A percentile compares a stretch with the other conserved stretches of the same genome.
Conservation (phyloP, 352 stramenopile genomes). For the Globisporangium nodosum region DNA sequence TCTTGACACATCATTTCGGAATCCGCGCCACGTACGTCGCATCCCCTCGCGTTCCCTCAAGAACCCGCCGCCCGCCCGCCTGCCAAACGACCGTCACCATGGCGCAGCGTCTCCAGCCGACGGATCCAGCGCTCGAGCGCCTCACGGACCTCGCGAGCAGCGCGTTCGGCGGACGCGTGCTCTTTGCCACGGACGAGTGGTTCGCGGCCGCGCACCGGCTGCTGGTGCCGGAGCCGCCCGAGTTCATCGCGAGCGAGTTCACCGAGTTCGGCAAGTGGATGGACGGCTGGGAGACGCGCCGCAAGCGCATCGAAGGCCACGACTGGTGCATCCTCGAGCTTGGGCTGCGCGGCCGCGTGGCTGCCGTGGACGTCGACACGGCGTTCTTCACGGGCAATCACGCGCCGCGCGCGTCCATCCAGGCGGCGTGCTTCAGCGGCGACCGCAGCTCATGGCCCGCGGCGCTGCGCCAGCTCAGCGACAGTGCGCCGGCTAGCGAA, state of each 20-base stretch:
- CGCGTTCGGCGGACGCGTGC: constrained; percentile 50
- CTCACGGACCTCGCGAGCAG: constrained; percentile 65
- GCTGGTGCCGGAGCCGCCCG: constrained; percentile 57
- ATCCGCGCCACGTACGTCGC: too few species aligned
- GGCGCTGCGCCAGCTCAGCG: constrained; percentile 36
- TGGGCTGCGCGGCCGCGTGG: constrained; percentile 57
- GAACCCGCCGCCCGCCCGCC: too few species aligned
- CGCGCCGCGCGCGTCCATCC: constrained; percentile 80
- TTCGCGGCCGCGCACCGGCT: constrained; percentile 89
- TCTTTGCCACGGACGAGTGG: constrained; percentile 93
- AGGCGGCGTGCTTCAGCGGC: constrained; percentile 59
- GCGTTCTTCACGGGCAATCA: constrained; percentile 94
- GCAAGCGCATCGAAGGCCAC: constrained; percentile 79
- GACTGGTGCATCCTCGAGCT: constrained; percentile 93
- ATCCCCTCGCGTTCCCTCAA: background rate
- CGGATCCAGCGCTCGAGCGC: constrained; percentile 18
- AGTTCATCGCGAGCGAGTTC: constrained; percentile 91
- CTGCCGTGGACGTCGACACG: constrained; percentile 87
- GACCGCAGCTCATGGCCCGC: constrained; percentile 27
- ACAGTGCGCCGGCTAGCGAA: constrained; percentile 26
- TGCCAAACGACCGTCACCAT: background rate
- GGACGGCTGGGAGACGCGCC: constrained; percentile 94
- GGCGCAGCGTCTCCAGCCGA: background rate
- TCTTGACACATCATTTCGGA: background rate
- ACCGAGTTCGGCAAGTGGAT: constrained; percentile 94